phyloP scores from a whole-genome alignment of 129 eudicot species.

The Chrysanthemum makinoi region DNA sequence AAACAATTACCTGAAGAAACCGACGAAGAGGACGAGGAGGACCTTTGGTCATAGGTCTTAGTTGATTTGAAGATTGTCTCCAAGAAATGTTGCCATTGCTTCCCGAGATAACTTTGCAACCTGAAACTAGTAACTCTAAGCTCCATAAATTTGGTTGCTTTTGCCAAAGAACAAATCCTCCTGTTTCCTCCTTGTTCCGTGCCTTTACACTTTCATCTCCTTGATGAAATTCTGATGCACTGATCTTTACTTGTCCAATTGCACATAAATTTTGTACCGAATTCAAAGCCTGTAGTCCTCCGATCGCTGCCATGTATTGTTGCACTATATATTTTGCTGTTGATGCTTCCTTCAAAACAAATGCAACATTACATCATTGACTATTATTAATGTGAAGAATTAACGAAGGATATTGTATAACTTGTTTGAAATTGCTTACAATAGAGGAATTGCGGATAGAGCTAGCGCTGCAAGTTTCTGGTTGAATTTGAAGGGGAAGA shows the following conservation, averaged over 20 bases:
- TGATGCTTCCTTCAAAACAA: constrained; percentile 71
- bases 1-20: too few relatives aligned
- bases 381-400: neutral
- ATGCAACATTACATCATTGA: constrained; percentile 11
- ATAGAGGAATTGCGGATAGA: too few relatives aligned
- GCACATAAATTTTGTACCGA: constrained; percentile 80
- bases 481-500: too few relatives aligned
- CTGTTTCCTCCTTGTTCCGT: constrained; percentile 56
- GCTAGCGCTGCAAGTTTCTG: too few relatives aligned
- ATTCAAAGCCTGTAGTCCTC: constrained; percentile 73
- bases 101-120: constrained; percentile 88
- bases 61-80: constrained; percentile 91
- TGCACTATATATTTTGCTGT: constrained; percentile 90
- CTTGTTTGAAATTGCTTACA: too few relatives aligned
- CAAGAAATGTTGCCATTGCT: constrained; percentile 80
- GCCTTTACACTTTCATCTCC: constrained; percentile 64
- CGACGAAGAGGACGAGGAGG: too few relatives aligned
- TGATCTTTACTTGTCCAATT: constrained; percentile 71
- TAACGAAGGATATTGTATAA: neutral
- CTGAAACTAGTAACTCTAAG: constrained; percentile 72
- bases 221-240: constrained; percentile 74
- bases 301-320: constrained; percentile 93
- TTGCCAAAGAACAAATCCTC: constrained; percentile 93
- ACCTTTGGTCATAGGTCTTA: constrained; percentile 30
- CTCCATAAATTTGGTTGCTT: constrained; percentile 84